A percentile compares a stretch with the other conserved stretches of the same genome.
Conservation (phyloP, 768 basidiomycete species). For the Amylocystis lapponica region DNA sequence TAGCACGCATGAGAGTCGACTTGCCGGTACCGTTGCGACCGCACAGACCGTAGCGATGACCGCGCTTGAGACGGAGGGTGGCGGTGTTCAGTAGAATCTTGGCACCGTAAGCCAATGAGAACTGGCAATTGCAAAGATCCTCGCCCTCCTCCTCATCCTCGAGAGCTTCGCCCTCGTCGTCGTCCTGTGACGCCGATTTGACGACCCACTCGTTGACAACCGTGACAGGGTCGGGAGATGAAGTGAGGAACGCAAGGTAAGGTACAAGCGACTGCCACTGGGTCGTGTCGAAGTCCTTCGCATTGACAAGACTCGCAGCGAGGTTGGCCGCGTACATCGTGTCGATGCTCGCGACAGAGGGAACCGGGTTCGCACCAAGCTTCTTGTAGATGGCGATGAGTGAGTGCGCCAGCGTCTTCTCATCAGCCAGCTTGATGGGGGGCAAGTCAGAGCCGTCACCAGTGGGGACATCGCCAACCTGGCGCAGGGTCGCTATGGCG, state of each 20-base stretch:
- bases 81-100: constrained; percentile 98
- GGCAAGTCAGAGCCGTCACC: constrained; percentile 91
- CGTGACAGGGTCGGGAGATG: constrained; percentile 58
- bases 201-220: constrained; percentile 85
- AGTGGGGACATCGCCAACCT: constrained; percentile 86
- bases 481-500: constrained; percentile 93
- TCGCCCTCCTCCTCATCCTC: constrained; percentile 98
- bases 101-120: constrained; percentile 98
- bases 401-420: constrained; percentile 55
- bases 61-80: constrained; percentile 94
- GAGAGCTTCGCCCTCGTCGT: constrained; percentile 56
- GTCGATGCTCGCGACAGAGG: constrained; percentile 51
- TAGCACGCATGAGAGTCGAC: constrained; percentile 90
- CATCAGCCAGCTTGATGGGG: constrained; percentile 73
- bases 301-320: constrained; percentile 81
- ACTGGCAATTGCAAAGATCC: constrained; percentile 98
- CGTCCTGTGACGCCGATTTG: constrained; percentile 76
- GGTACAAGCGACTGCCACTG: constrained; percentile 82
- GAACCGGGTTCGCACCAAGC: constrained; percentile 51
- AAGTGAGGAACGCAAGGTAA: constrained; percentile 62
- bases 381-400: constrained; percentile 85
- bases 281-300: constrained; percentile 86
- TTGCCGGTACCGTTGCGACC: constrained; percentile 99
- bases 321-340: constrained; percentile 70
- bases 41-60: constrained; percentile 97